Evolutionary conservation across 305 asterid species (phyloP), one percentile per base, ranked within the genome.

Genomic region (Fraxinus velutina): DNA sequence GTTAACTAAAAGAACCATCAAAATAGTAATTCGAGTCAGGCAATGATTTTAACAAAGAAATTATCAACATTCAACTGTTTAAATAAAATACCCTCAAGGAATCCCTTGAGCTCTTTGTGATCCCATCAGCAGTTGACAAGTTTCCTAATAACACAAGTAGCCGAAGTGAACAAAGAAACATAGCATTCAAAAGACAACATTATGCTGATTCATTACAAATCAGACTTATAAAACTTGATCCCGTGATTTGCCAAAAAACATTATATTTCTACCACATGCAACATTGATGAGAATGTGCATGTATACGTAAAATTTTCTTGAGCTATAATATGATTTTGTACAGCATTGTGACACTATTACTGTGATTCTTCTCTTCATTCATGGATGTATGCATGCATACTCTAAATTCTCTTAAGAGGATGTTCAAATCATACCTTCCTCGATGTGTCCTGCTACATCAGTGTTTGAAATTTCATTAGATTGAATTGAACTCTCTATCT

Each of bases 401-500:
- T 24, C 15, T 36, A 75, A 29, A 62, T 62, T 27, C 34, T 2
- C 17, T 71, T 32, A 44, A 81, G 27, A 30, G 29, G 39, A 78
- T 77, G 76, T 32, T 39, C 33, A 7, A 30, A 73, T 50, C 60
- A 37, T 87, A 90, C 97, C 92, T 91, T 90, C 92, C 83, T 85
- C 90, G 2, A 76, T 74, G 74, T 83, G 85, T 52, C 85, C 87
- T 10, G 83, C 77, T 81, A 62, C 89, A 77, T 88, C 88, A 32
- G 80, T 30, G 12, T 81, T 86, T 29, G 86, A 75, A 81, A 60
- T 64, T 71, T 90, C 92, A 84, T 86, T 91, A 76, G 89, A 83
- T 83, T 92, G 95, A 75, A 86, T 81, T 33, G 97, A 90, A 79
- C 85, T 88, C 82, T 91, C 96, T 86, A 93, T 93, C 89, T 93